These are phyloP conservation scores for Colletotrichum chrysophilum DNA, from an alignment of 2,329 filamentous ascomycete species.

Conservation along the genomic window DNA sequence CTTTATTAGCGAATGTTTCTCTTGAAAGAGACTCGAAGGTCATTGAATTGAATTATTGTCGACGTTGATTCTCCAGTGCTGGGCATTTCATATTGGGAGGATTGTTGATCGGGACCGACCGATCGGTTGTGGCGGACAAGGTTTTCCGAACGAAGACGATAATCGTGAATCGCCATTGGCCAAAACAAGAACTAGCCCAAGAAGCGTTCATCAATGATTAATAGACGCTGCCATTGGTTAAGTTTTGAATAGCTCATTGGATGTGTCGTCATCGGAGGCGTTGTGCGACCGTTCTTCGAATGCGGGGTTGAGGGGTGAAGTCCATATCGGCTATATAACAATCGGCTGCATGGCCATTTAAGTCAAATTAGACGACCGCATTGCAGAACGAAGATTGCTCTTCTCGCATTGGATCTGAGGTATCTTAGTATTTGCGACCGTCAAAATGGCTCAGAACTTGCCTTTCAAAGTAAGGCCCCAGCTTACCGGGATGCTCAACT, in stretches of 20 bases:
- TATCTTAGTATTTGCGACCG: too few species aligned
- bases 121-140: background rate
- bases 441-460: background rate
- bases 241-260: background rate
- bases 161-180: too few species aligned
- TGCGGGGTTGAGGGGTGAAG: background rate
- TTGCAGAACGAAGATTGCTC: too few species aligned
- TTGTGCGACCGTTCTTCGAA: background rate
- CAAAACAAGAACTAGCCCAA: background rate
- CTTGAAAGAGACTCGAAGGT: rapidly evolving
- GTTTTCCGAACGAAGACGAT: background rate
- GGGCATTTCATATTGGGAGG: background rate
- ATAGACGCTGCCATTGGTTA: background rate
- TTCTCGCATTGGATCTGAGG: too few species aligned
- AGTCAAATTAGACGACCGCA: background rate
- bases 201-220: background rate
- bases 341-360: background rate
- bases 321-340: background rate
- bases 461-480: background rate
- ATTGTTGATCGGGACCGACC: background rate
- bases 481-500: background rate
- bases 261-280: background rate
- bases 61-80: background rate
- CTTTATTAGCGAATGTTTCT: background rate
- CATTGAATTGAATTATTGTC: background rate